These are phyloP conservation scores for Pythium apleroticum DNA, from an alignment of 352 stramenopile genomes.

Conservation along the genomic window DNA sequence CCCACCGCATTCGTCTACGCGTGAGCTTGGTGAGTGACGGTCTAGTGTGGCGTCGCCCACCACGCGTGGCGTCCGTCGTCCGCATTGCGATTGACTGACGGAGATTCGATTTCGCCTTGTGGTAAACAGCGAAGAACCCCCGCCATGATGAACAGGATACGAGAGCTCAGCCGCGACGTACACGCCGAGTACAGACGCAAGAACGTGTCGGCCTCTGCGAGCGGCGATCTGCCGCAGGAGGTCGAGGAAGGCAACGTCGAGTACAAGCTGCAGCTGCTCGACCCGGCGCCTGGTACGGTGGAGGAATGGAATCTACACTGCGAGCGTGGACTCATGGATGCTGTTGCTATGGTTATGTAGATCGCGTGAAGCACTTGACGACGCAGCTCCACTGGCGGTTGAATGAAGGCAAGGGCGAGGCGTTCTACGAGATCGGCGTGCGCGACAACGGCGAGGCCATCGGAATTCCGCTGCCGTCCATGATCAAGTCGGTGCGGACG, in stretches of 20 bases:
- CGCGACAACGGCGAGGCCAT: constrained; percentile 78
- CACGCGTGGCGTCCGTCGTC: background rate
- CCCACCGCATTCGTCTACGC: background rate
- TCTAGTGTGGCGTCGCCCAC: background rate
- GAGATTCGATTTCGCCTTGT: background rate
- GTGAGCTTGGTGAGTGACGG: constrained; percentile 10
- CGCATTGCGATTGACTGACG: background rate
- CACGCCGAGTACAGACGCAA: constrained; percentile 29
- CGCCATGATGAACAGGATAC: constrained; percentile 29
- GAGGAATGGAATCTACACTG: background rate
- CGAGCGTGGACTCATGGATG: background rate
- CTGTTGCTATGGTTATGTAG: constrained; percentile 27
- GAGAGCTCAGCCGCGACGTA: constrained; percentile 26
- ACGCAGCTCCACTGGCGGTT: constrained; percentile 91
- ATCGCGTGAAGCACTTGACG: constrained; percentile 82
- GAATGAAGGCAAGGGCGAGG: constrained; percentile 81
- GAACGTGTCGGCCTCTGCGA: background rate
- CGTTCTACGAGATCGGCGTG: constrained; percentile 89
- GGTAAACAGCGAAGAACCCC: background rate
- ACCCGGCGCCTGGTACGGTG: constrained; percentile 45
- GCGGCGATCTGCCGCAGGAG: constrained; percentile 54
- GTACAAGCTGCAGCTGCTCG: constrained; percentile 90
- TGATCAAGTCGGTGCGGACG: constrained; percentile 72
- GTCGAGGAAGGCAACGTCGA: constrained; percentile 90
- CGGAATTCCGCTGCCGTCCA: constrained; percentile 61